These are phyloP conservation scores for Saxispiralis lemnorum DNA, from an alignment of 495 filamentous ascomycete species.

Conservation along the genomic window DNA sequence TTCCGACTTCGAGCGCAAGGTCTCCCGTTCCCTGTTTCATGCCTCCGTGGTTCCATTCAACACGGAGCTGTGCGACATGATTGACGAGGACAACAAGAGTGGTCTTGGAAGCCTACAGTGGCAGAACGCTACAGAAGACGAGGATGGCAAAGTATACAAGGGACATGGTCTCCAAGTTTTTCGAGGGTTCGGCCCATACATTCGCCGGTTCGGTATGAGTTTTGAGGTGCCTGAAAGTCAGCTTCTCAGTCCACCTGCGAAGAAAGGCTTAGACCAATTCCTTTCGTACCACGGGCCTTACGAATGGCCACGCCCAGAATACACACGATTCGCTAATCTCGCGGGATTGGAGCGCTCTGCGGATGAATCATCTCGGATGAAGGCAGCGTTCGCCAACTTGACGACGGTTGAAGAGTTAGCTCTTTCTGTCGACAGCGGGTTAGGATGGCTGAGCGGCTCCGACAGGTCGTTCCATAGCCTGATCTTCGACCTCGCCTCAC, in stretches of 20 bases:
- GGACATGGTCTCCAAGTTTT: constrained; percentile 33
- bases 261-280: constrained; percentile 26
- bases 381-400: constrained; percentile 29
- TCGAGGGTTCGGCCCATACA: constrained; percentile 31
- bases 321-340: constrained; percentile 31
- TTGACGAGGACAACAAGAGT: constrained; percentile 14
- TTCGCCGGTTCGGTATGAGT: constrained; percentile 35
- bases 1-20: constrained; percentile 33
- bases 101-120: constrained; percentile 8
- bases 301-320: constrained; percentile 33
- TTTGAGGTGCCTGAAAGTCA: constrained; percentile 34
- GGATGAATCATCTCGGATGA: constrained; percentile 35
- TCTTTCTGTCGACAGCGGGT: constrained; percentile 36
- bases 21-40: constrained; percentile 30
- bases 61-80: constrained; percentile 33
- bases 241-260: constrained; percentile 24
- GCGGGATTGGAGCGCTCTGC: constrained; percentile 33
- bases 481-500: constrained; percentile 16
- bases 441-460: constrained; percentile 37
- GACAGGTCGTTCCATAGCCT: constrained; percentile 20
- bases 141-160: constrained; percentile 21
- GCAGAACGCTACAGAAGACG: constrained; percentile 21
- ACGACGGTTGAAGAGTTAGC: constrained; percentile 31
- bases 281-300: constrained; percentile 34
- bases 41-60: constrained; percentile 38